Percentiles rank a stretch among this genome's conserved stretches.
Conservation (phyloP, 2,329 filamentous ascomycete genomes). For the Huntiella savannae region DNA sequence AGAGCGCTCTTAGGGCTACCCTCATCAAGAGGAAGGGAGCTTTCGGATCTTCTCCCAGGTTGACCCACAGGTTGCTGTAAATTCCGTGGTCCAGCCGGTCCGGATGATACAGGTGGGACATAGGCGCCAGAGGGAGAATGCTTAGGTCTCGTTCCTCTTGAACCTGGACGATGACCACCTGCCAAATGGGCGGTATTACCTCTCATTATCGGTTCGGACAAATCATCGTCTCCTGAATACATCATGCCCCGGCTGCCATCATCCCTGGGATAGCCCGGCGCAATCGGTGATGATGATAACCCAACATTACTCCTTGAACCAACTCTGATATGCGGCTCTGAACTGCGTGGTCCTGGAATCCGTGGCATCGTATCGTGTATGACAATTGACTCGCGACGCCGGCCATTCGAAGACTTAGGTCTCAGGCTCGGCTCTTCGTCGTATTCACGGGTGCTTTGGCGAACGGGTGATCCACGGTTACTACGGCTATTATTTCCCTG, state of each 20-base stretch:
- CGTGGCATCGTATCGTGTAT: conserved; percentile 8
- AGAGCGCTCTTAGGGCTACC: neutral
- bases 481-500: neutral
- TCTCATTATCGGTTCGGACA: conserved; percentile 10
- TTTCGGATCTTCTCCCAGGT: conserved; percentile 7
- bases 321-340: conserved; percentile 4
- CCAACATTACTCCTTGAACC: conserved; percentile 5
- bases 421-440: conserved; percentile 1
- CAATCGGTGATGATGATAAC: conserved; percentile 9
- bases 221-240: conserved; percentile 22
- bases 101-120: conserved; percentile 1
- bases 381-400: conserved; percentile 3
- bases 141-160: conserved; percentile 6
- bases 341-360: conserved; percentile 4
- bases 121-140: conserved; percentile 4
- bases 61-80: conserved; percentile 13
- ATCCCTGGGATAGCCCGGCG: conserved; percentile 1
- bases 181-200: conserved; percentile 12
- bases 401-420: conserved; percentile 7
- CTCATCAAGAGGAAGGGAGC: neutral
- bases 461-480: conserved; percentile 5
- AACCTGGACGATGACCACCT: conserved; percentile 6
- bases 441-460: neutral
- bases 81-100: conserved; percentile 13
- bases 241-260: neutral